These are phyloP conservation scores for Tetraselmis chui DNA, from an alignment of 139 green algal genomes.

Conservation along the genomic window DNA sequence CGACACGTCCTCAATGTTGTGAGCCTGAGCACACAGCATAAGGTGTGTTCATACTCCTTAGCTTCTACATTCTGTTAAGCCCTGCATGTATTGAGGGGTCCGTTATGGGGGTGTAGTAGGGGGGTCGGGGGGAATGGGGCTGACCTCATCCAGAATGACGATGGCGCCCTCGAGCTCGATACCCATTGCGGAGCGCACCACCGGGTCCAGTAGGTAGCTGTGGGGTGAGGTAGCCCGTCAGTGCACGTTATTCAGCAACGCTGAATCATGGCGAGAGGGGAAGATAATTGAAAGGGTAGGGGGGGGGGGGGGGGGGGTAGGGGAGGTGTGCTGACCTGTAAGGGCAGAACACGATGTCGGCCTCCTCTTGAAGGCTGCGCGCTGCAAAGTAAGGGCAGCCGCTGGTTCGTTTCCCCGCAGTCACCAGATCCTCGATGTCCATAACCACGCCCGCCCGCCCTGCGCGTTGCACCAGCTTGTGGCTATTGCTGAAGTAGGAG, in stretches of 20 bases:
- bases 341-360: slow-evolving; percentile 91
- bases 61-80: no score
- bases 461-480: neutral
- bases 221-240: no score
- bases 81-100: no score
- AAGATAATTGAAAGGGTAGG: no score
- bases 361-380: slow-evolving; percentile 46
- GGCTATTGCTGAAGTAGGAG: slow-evolving; percentile 38
- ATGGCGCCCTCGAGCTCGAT: slow-evolving; percentile 61
- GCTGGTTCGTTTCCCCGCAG: slow-evolving; percentile 32
- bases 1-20: slow-evolving; percentile 86
- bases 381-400: slow-evolving; percentile 86
- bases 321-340: slow-evolving; percentile 56
- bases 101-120: no score
- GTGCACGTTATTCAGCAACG: no score
- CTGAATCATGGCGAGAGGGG: no score
- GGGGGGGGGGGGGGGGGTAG: no score
- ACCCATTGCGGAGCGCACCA: slow-evolving; percentile 61
- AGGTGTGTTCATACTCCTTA: no score
- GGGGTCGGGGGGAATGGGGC: no score
- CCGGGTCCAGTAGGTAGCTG: slow-evolving; percentile 51
- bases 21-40: no score
- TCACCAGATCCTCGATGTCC: slow-evolving; percentile 89
- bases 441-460: slow-evolving; percentile 39
- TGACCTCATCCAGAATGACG: slow-evolving; percentile 90